These are phyloP conservation scores for Plenodomus tracheiphilus DNA, from an alignment of 2,329 filamentous ascomycete species.

Conservation along the genomic window DNA sequence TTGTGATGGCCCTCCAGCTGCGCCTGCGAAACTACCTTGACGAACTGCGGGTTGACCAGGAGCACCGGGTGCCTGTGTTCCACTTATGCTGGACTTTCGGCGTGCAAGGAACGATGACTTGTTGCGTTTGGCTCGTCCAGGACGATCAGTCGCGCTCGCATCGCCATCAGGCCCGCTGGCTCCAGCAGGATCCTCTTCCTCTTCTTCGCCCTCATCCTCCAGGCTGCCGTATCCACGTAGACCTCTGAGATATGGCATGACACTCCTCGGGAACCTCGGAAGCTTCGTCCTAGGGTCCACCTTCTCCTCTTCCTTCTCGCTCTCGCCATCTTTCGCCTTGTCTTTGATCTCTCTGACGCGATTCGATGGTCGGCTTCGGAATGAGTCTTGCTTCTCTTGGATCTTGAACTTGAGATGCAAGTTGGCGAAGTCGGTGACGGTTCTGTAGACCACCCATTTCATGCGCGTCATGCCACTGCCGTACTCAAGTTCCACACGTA, in stretches of 20 bases:
- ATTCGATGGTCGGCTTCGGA: slow-evolving; percentile 62
- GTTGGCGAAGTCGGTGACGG: slow-evolving; percentile 86
- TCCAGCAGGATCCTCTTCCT: slow-evolving; percentile 63
- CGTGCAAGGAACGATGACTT: slow-evolving; percentile 62
- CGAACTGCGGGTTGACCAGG: slow-evolving; percentile 28
- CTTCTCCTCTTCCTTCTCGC: slow-evolving; percentile 49
- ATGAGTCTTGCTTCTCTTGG: slow-evolving; percentile 80
- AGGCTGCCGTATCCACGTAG: slow-evolving; percentile 66
- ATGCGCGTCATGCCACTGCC: slow-evolving; percentile 93
- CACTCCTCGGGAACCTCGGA: slow-evolving; percentile 85
- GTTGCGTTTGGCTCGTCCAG: slow-evolving; percentile 55
- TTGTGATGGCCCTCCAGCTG: slow-evolving; percentile 40
- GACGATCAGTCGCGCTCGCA: slow-evolving; percentile 68
- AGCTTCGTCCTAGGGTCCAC: slow-evolving; percentile 73
- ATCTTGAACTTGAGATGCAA: slow-evolving; percentile 93
- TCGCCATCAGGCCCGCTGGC: slow-evolving; percentile 65
- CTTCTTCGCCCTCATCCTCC: slow-evolving; percentile 74
- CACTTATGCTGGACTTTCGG: slow-evolving; percentile 59
- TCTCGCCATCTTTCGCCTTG: slow-evolving; percentile 22
- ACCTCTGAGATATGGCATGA: slow-evolving; percentile 85
- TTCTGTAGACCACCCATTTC: slow-evolving; percentile 92
- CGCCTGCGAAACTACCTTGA: slow-evolving; percentile 47
- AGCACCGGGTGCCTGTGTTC: slow-evolving; percentile 29
- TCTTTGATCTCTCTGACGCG: slow-evolving; percentile 18
- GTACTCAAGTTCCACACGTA: slow-evolving; percentile 92